These are phyloP conservation scores for Neonectria punicea DNA, from an alignment of 2,329 filamentous ascomycete species.

Conservation along the genomic window DNA sequence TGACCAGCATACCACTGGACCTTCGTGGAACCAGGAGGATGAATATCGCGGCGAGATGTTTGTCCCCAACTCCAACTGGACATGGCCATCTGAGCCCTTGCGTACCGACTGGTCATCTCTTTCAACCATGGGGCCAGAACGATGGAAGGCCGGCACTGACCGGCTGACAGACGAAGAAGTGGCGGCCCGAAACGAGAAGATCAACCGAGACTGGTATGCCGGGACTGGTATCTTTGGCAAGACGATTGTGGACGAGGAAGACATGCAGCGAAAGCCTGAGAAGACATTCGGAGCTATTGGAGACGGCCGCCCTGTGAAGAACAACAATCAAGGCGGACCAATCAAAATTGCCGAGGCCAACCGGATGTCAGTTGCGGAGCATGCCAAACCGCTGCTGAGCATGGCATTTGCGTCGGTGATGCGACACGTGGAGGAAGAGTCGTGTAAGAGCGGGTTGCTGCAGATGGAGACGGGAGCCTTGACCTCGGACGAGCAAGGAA, in stretches of 20 bases:
- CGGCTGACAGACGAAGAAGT: conserved; percentile 38
- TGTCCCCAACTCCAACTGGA: conserved; percentile 18
- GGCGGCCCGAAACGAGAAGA: conserved; percentile 40
- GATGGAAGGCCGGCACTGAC: conserved; percentile 32
- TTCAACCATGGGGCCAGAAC: conserved; percentile 7
- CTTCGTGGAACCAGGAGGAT: conserved; percentile 1
- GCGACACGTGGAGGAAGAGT: conserved; percentile 34
- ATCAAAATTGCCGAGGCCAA: conserved; percentile 54
- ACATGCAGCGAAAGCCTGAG: conserved; percentile 39
- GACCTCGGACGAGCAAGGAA: background rate
- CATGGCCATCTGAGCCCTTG: conserved; percentile 14
- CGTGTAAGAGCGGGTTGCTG: conserved; percentile 15
- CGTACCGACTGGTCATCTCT: conserved; percentile 19
- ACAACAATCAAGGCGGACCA: conserved; percentile 38
- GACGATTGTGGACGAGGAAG: conserved; percentile 46
- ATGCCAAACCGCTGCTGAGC: conserved; percentile 55
- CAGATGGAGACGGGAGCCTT: conserved; percentile 3
- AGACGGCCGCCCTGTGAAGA: conserved; percentile 47
- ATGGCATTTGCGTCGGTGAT: conserved; percentile 51
- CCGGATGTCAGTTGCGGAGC: conserved; percentile 50
- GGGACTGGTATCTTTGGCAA: conserved; percentile 51
- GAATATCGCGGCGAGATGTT: background rate
- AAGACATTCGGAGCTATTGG: conserved; percentile 51
- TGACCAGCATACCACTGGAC: background rate
- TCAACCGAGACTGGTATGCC: conserved; percentile 53